phyloP scores from a whole-genome alignment of 208 protist species.

The Leishmania braziliensis region DNA sequence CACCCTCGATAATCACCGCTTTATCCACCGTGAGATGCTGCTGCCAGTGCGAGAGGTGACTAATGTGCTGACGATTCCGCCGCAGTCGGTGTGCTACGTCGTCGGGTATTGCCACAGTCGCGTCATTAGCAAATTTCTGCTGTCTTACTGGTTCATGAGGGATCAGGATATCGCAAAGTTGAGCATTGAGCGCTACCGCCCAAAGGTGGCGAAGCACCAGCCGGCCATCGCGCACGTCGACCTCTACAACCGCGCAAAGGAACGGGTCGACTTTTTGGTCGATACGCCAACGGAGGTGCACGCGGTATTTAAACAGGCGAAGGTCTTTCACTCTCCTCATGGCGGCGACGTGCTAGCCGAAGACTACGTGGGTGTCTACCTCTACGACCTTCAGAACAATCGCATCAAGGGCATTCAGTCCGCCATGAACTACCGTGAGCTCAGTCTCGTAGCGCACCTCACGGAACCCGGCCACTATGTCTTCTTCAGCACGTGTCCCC shows the following conservation, averaged over 20 bases:
- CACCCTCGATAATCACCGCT: constrained; percentile 62
- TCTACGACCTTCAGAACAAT: constrained; percentile 56
- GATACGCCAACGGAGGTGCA: constrained; percentile 61
- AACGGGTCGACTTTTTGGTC: constrained; percentile 63
- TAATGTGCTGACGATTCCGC: constrained; percentile 50
- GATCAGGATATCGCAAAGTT: constrained; percentile 23
- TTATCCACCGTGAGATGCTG: constrained; percentile 47
- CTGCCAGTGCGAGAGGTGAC: constrained; percentile 42
- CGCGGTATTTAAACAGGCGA: constrained; percentile 54
- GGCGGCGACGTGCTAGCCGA: constrained; percentile 46
- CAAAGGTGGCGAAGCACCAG: constrained; percentile 39
- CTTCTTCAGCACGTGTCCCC: constrained; percentile 51
- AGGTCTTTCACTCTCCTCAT: constrained; percentile 19
- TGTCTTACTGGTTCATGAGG: constrained; percentile 62
- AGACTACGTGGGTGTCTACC: constrained; percentile 58
- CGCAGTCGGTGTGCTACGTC: constrained; percentile 60
- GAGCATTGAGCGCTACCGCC: constrained; percentile 33
- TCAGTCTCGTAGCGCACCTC: constrained; percentile 48
- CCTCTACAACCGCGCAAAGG: constrained; percentile 40
- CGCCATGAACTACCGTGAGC: constrained; percentile 65
- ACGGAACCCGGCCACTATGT: constrained; percentile 38
- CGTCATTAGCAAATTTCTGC: constrained; percentile 54
- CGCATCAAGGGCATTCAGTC: constrained; percentile 40
- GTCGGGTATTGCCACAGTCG: constrained; percentile 45
- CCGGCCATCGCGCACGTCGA: constrained; percentile 47